Conservation (phyloP, 129 eudicot genomes). For the Logfia minima region DNA sequence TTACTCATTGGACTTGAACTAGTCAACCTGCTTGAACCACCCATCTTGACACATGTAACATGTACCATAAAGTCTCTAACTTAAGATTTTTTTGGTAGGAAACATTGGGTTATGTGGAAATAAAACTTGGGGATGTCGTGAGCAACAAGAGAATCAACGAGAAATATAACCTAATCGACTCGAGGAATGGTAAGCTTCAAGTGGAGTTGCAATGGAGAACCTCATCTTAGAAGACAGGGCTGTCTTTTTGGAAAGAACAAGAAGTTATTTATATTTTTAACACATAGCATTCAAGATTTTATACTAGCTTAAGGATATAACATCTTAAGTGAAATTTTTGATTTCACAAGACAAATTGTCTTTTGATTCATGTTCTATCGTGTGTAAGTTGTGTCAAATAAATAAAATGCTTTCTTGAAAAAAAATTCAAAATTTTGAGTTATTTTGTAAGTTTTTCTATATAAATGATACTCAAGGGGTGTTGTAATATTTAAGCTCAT, state of each 20-base stretch:
- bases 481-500: too few relatives aligned
- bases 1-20: background rate
- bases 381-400: conserved; percentile 23
- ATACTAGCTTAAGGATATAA: conserved; percentile 7
- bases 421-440: background rate
- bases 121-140: conserved; percentile 67
- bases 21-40: background rate
- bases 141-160: conserved; percentile 83
- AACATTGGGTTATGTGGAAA: conserved; percentile 77
- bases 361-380: conserved; percentile 16
- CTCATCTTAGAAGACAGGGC: conserved; percentile 16
- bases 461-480: too few relatives aligned
- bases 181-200: conserved; percentile 87
- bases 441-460: background rate
- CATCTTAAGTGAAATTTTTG: conserved; percentile 14
- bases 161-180: conserved; percentile 79
- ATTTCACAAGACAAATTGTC: background rate
- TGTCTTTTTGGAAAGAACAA: background rate
- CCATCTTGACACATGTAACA: background rate
- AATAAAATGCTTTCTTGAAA: background rate
- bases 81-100: conserved; percentile 48
- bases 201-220: conserved; percentile 93
- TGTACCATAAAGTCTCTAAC: background rate
- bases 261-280: conserved; percentile 3
- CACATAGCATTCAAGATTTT: conserved; percentile 2